Evolutionary conservation across 2,329 filamentous ascomycete species (phyloP).

Genomic region (Rosellinia necatrix): DNA sequence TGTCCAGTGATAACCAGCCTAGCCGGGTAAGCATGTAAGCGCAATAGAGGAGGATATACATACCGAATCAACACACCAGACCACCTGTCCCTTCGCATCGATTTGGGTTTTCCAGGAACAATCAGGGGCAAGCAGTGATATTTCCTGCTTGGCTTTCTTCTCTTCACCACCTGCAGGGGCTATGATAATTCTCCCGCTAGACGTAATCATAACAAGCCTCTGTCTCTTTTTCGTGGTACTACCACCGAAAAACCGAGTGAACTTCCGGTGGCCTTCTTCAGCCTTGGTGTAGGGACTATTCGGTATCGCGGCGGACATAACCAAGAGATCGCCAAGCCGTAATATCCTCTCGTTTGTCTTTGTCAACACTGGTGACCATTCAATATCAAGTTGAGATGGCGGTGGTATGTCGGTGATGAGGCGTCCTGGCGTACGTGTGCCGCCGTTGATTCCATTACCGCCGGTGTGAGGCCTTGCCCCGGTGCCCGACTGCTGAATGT

Average conservation of each 20-base stretch:
- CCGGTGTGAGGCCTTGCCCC: slow-evolving; percentile 39
- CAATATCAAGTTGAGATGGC: slow-evolving; percentile 95
- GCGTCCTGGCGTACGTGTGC: slow-evolving; percentile 68
- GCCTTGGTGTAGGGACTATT: slow-evolving; percentile 75
- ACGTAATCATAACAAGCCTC: slow-evolving; percentile 92
- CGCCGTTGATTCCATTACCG: slow-evolving; percentile 50
- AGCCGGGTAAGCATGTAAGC: slow-evolving; percentile 28
- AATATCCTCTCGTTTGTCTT: slow-evolving; percentile 91
- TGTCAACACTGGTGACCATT: slow-evolving; percentile 96
- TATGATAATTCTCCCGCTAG: slow-evolving; percentile 84
- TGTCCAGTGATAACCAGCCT: slow-evolving; percentile 88
- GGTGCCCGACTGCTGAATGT: slow-evolving; percentile 36
- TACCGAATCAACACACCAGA: slow-evolving; percentile 94
- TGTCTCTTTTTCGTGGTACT: slow-evolving; percentile 91
- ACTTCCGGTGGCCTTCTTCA: slow-evolving; percentile 80
- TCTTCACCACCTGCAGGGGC: slow-evolving; percentile 92
- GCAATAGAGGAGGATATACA: slow-evolving; percentile 46
- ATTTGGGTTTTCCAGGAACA: slow-evolving; percentile 79
- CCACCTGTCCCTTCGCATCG: slow-evolving; percentile 84
- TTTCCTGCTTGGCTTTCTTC: slow-evolving; percentile 91
- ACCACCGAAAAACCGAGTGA: slow-evolving; percentile 91
- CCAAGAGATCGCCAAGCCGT: slow-evolving; percentile 88
- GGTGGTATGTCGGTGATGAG: slow-evolving; percentile 95
- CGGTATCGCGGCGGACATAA: slow-evolving; percentile 76
- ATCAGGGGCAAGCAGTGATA: slow-evolving; percentile 78